Percentiles rank a stretch among this genome's conserved stretches.
phyloP scores from a whole-genome alignment of 305 asterid species.

The Fraxinus floribunda region DNA sequence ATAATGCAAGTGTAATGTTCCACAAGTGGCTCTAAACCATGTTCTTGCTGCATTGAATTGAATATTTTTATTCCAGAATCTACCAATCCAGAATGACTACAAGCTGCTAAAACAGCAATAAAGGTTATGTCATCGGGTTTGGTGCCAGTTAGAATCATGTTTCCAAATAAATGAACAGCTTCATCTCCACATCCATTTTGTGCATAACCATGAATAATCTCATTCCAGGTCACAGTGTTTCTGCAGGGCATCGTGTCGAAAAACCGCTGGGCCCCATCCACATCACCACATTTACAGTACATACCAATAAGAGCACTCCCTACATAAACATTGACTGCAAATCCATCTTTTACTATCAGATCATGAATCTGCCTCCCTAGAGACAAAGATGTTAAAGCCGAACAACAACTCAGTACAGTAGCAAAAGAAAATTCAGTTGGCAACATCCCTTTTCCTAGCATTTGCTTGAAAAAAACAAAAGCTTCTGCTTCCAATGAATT shows the following conservation, averaged over 20 bases:
- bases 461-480: slow-evolving; percentile 45
- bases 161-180: slow-evolving; percentile 49
- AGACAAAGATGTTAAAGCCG: slow-evolving; percentile 48
- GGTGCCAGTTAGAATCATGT: slow-evolving; percentile 43
- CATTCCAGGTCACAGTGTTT: slow-evolving; percentile 64
- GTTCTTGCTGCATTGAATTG: slow-evolving; percentile 49
- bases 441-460: slow-evolving; percentile 48
- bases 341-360: slow-evolving; percentile 53
- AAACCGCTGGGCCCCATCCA: slow-evolving; percentile 42
- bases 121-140: slow-evolving; percentile 70
- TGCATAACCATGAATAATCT: slow-evolving; percentile 85
- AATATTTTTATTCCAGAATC: slow-evolving; percentile 54
- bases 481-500: slow-evolving; percentile 60
- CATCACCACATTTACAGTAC: slow-evolving; percentile 73
- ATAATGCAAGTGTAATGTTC: slow-evolving; percentile 80
- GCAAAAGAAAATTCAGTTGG: slow-evolving; percentile 72
- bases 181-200: slow-evolving; percentile 66
- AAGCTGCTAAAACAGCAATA: slow-evolving; percentile 68
- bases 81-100: slow-evolving; percentile 81
- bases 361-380: slow-evolving; percentile 69
- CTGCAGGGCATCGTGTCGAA: slow-evolving; percentile 56
- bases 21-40: slow-evolving; percentile 51
- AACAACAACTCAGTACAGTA: slow-evolving; percentile 58
- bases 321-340: slow-evolving; percentile 50
- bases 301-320: slow-evolving; percentile 68